Base-by-base conservation (phyloP, 2,329 filamentous ascomycete genomes). In the Penicillium fuscoglaucum region DNA sequence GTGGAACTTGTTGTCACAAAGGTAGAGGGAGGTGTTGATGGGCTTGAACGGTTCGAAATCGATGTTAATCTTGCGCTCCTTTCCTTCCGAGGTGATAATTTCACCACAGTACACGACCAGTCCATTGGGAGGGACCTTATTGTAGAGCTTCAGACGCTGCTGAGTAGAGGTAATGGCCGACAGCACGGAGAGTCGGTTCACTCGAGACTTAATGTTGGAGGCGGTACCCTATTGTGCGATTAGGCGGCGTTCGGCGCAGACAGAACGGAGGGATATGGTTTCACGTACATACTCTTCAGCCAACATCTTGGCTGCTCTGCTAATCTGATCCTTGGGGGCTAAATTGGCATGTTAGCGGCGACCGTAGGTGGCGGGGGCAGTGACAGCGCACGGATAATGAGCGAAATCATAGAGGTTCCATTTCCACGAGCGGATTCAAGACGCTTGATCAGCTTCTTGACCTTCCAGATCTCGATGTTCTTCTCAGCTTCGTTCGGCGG, bases 1-100 rank as follows among this genome's bases (percentile, higher is more conserved):
- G 76, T 99, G 95, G 80, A 99, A 99, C 76, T 99, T 99, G 84
- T 99, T 99, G 87, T 99, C 95, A 82, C 95, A 99, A 61, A 99
- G 90, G 78, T 99, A 99, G 47, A 99, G 86, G 45, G 96, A 99
- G 37, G 95, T 99, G 80, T 99, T 99, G 87, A 99, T 99, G 61
- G 95, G 95, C 84, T 99, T 99, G 85, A 99, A 99, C 33, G 95
- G 95, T 80, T 99, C 95, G 77, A 99, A 99, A 76, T 99, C 96
- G 76, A 99, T 99, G 80, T 99, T 99, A 83, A 99, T 96, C 84
- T 97, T 99, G 74, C 95, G 86, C 82, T 99, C 95, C 80, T 99
- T 99, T 79, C 95, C 95, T 83, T 99, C 95, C 31, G 88, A 89
- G 57, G 95, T 99, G 83, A 99, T 89, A 77, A 99, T 98, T 97